These are phyloP conservation scores for Pezicula rhizophila DNA, from an alignment of 2,329 filamentous ascomycete genomes.

Conservation along the genomic window DNA sequence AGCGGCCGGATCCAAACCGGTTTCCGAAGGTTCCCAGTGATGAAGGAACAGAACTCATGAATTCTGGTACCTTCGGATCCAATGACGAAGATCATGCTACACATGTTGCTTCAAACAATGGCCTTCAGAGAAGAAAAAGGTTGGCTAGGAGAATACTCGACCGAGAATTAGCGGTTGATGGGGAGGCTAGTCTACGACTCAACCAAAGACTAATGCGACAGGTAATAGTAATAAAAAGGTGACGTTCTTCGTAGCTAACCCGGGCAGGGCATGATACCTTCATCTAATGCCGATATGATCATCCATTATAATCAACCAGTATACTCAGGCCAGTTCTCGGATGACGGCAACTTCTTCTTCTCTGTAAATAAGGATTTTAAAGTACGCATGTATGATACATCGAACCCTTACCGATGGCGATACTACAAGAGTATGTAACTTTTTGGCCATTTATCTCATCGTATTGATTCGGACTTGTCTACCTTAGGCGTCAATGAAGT, in stretches of 20 bases:
- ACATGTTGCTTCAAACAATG: constrained; percentile 40
- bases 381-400: constrained; percentile 96
- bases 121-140: constrained; percentile 38
- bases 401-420: constrained; percentile 90
- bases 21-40: constrained; percentile 84
- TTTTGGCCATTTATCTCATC: no score
- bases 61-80: constrained; percentile 71
- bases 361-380: constrained; percentile 87
- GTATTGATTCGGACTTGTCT: no score
- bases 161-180: constrained; percentile 71
- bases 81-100: constrained; percentile 52
- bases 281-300: constrained; percentile 73
- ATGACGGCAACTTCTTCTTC: constrained; percentile 97
- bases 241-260: neutral
- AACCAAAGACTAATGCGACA: constrained; percentile 63
- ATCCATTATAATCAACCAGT: constrained; percentile 82
- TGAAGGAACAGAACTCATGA: constrained; percentile 72
- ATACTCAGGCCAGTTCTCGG: constrained; percentile 93
- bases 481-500: no score
- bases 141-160: constrained; percentile 69
- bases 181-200: constrained; percentile 51
- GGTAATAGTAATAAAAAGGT: constrained; percentile 34
- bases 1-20: constrained; percentile 44
- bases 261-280: constrained; percentile 66
- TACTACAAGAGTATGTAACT: constrained; percentile 67